Conservation (phyloP, 768 basidiomycete genomes). For the Rhodosporidiobolus odoratus region DNA sequence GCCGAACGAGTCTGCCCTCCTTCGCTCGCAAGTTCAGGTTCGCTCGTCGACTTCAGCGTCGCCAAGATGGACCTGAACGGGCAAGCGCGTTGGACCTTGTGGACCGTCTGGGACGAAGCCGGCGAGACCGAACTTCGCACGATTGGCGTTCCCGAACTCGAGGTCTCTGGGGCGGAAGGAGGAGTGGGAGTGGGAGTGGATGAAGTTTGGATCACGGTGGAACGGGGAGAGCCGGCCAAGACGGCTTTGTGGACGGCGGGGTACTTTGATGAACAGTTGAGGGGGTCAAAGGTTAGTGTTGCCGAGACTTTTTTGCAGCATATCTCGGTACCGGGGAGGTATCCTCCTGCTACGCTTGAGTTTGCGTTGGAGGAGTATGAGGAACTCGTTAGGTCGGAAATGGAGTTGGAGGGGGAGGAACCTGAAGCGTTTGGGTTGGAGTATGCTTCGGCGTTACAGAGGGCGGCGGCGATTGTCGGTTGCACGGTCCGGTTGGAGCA, state of each 20-base stretch:
- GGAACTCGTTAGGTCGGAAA: conserved; percentile 59
- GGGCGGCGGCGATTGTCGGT: conserved; percentile 78
- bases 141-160: conserved; percentile 33
- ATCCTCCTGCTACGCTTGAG: conserved; percentile 73
- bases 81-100: conserved; percentile 55
- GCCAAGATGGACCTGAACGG: conserved; percentile 47
- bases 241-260: conserved; percentile 57
- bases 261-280: conserved; percentile 78
- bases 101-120: conserved; percentile 66
- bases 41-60: conserved; percentile 40
- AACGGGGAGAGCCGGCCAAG: conserved; percentile 24
- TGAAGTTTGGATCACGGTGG: conserved; percentile 41
- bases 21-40: conserved; percentile 37
- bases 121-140: conserved; percentile 16
- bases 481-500: conserved; percentile 69
- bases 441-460: conserved; percentile 65
- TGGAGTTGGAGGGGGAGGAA: conserved; percentile 51
- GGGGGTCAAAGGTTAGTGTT: conserved; percentile 57
- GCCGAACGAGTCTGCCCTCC: conserved; percentile 14
- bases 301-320: conserved; percentile 73
- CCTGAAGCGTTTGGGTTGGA: conserved; percentile 54
- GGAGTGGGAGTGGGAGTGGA: conserved; percentile 19
- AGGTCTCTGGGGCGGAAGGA: conserved; percentile 39
- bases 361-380: conserved; percentile 79
- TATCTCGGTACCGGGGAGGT: conserved; percentile 79